Conservation (phyloP, 2,329 filamentous ascomycete species). For the Nemania bipapillata region DNA sequence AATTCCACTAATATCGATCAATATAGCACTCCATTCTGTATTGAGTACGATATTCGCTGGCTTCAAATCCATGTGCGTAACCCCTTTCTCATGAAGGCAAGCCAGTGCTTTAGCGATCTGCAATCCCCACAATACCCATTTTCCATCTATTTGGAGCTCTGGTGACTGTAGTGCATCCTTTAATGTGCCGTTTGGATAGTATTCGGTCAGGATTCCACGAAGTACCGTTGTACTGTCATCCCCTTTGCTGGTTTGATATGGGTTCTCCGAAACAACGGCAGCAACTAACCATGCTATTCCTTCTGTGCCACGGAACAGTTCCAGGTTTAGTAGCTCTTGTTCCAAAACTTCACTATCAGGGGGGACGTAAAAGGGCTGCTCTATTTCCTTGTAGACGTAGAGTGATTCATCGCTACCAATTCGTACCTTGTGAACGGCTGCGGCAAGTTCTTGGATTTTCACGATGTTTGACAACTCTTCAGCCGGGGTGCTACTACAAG, state of each 20-base stretch:
- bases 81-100: slow-evolving; percentile 4
- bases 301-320: slow-evolving; percentile 12
- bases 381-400: slow-evolving; percentile 16
- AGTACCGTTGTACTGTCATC: slow-evolving; percentile 3
- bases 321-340: slow-evolving; percentile 13
- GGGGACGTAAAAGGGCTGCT: slow-evolving; percentile 7
- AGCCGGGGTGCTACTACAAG: not conserved
- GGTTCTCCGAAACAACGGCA: slow-evolving; percentile 9
- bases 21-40: slow-evolving; percentile 5
- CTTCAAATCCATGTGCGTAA: slow-evolving; percentile 14
- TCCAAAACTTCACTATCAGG: slow-evolving; percentile 11
- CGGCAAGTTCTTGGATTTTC: slow-evolving; percentile 9
- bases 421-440: slow-evolving; percentile 6
- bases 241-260: slow-evolving; percentile 4
- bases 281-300: slow-evolving; percentile 12
- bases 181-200: slow-evolving; percentile 17
- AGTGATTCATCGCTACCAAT: slow-evolving; percentile 1
- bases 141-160: slow-evolving; percentile 9
- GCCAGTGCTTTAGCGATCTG: slow-evolving; percentile 13
- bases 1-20: slow-evolving; percentile 18
- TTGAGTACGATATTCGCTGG: slow-evolving; percentile 7
- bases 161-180: slow-evolving; percentile 5
- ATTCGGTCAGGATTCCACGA: slow-evolving; percentile 3
- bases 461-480: slow-evolving; percentile 10
- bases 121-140: slow-evolving; percentile 8